These are phyloP conservation scores for Solidago caesia DNA, from an alignment of 129 eudicot genomes.

Conservation along the genomic window DNA sequence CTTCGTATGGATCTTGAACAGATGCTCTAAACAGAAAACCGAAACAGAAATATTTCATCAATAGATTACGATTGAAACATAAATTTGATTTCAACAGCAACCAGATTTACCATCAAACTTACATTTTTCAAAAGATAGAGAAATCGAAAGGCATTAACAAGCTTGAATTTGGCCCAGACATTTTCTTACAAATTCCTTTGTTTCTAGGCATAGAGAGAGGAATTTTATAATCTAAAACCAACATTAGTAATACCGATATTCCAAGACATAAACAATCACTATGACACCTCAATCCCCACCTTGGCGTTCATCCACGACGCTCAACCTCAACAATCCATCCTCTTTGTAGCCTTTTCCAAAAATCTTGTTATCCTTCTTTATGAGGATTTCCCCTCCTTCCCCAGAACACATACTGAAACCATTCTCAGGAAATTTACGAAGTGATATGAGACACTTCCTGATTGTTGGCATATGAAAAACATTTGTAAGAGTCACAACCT, in stretches of 20 bases:
- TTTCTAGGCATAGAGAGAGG: neutral
- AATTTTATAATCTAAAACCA: neutral
- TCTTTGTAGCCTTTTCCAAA: neutral
- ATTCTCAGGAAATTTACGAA: neutral
- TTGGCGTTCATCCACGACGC: neutral
- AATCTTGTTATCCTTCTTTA: neutral
- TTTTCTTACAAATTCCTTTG: no score
- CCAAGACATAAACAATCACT: neutral
- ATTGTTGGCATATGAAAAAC: slow-evolving; percentile 7
- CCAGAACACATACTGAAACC: neutral
- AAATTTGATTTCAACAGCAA: no score
- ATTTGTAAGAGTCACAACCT: neutral
- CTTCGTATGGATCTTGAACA: no score
- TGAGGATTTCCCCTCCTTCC: neutral
- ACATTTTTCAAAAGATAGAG: no score
- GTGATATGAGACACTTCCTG: neutral
- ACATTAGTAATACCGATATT: neutral
- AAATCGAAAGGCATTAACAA: no score
- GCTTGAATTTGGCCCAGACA: no score
- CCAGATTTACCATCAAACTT: no score
- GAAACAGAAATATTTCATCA: no score
- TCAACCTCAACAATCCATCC: neutral
- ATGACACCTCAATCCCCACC: neutral
- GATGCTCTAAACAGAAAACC: no score
- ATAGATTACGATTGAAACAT: no score